Conservation (phyloP, 148 eudicot genomes). For the Arctostaphylos glauca region DNA sequence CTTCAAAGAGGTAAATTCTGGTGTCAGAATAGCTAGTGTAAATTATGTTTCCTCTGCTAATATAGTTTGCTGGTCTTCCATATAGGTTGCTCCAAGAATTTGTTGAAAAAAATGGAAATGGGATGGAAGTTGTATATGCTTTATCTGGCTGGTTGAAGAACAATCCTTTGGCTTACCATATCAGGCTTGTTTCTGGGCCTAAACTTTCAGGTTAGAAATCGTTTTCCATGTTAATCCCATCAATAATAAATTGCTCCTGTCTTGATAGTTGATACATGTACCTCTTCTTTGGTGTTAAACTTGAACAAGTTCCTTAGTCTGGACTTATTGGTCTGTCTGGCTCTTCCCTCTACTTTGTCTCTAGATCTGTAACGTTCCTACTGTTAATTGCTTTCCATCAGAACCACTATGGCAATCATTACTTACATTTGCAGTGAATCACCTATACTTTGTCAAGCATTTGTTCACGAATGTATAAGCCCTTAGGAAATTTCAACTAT, state of each 20-base stretch:
- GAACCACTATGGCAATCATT: not conserved
- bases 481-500: not conserved
- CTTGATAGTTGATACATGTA: no score
- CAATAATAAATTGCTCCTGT: slow-evolving; percentile 1
- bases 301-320: not conserved
- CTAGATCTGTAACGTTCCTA: not conserved
- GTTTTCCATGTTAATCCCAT: not conserved
- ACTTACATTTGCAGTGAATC: not conserved
- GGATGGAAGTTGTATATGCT: slow-evolving; percentile 66
- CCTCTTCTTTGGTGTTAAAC: not conserved
- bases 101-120: slow-evolving; percentile 60
- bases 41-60: slow-evolving; percentile 9
- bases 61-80: slow-evolving; percentile 6
- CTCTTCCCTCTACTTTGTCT: not conserved
- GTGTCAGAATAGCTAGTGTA: not conserved
- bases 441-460: not conserved
- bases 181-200: slow-evolving; percentile 66
- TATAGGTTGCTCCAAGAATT: slow-evolving; percentile 83
- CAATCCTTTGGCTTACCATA: slow-evolving; percentile 59
- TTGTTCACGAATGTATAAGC: not conserved
- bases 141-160: slow-evolving; percentile 89
- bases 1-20: slow-evolving; percentile 69
- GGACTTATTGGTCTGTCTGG: not conserved
- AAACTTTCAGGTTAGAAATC: slow-evolving; percentile 71
- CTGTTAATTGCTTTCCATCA: not conserved